Evolutionary conservation across 148 eudicot species (phyloP).

Genomic region (Fagopyrum tataricum): DNA sequence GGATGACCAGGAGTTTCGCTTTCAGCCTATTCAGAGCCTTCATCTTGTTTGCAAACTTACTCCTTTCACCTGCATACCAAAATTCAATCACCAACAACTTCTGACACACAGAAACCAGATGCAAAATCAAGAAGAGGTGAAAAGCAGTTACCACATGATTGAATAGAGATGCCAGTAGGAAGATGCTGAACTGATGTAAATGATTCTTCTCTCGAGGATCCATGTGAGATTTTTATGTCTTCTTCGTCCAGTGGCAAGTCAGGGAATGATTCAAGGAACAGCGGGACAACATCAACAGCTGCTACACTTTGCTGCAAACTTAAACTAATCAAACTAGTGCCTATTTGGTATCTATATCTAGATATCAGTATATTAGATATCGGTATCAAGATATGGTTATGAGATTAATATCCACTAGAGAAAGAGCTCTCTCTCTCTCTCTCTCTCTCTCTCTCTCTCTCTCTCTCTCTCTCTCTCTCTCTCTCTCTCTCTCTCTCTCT

Average conservation of each 20-base stretch:
- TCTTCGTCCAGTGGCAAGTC: constrained; percentile 43
- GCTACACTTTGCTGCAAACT: constrained; percentile 50
- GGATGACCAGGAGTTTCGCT: constrained; percentile 55
- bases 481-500: too few species aligned
- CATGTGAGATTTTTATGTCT: constrained; percentile 44
- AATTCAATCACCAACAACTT: neutral
- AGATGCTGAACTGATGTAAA: constrained; percentile 46
- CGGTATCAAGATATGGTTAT: too few species aligned
- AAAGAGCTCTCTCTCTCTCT: too few species aligned
- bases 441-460: too few species aligned
- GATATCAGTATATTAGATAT: too few species aligned
- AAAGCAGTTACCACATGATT: constrained; percentile 53
- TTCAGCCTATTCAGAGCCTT: constrained; percentile 81
- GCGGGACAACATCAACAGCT: constrained; percentile 73
- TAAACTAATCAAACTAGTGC: neutral
- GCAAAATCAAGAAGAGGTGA: neutral
- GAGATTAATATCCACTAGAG: too few species aligned
- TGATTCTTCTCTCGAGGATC: constrained; percentile 17
- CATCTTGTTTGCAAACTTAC: constrained; percentile 63
- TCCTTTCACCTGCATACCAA: constrained; percentile 65
- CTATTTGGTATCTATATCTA: too few species aligned
- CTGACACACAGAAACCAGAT: neutral
- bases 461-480: too few species aligned
- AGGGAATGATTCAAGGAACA: constrained; percentile 55
- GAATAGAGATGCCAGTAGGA: constrained; percentile 69